A percentile compares a stretch with the other conserved stretches of the same genome.
These are phyloP conservation scores for Dioscorea cayenensis DNA, from an alignment of 116 monocot species.

Conservation along the genomic window DNA sequence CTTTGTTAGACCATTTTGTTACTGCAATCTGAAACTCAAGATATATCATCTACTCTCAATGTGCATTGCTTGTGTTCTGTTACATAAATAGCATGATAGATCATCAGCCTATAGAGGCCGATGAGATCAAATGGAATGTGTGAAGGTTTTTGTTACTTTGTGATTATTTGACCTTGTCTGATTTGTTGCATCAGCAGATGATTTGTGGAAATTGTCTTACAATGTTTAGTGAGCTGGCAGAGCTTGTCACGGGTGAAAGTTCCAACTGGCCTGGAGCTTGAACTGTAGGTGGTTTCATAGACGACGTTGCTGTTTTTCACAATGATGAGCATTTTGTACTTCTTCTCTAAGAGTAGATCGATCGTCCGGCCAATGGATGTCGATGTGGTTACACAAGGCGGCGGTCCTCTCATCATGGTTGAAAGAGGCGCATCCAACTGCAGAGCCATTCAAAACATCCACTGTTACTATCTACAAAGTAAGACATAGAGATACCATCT, in stretches of 20 bases:
- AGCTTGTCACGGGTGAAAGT: slow-evolving; percentile 41
- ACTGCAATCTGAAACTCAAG: too few species aligned
- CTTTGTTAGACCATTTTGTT: too few species aligned
- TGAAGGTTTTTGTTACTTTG: too few species aligned
- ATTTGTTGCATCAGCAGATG: too few species aligned
- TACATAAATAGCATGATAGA: too few species aligned
- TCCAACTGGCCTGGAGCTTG: slow-evolving; percentile 57
- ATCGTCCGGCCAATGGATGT: slow-evolving; percentile 57
- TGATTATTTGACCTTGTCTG: too few species aligned
- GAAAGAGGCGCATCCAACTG: slow-evolving; percentile 70
- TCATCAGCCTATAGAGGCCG: too few species aligned
- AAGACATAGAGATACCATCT: neutral
- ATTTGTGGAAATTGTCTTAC: too few species aligned
- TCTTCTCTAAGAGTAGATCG: slow-evolving; percentile 64
- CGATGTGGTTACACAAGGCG: slow-evolving; percentile 46
- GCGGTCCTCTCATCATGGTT: slow-evolving; percentile 42
- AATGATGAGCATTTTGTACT: slow-evolving; percentile 47
- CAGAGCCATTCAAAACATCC: neutral
- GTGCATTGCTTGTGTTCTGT: too few species aligned
- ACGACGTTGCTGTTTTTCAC: slow-evolving; percentile 24
- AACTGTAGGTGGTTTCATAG: slow-evolving; percentile 41
- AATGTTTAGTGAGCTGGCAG: slow-evolving; percentile 14
- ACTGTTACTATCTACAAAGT: neutral
- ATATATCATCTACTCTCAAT: too few species aligned
- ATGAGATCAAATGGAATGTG: too few species aligned